Base-by-base conservation (phyloP, 257 asterid species). In the Fraxinus anomala region DNA sequence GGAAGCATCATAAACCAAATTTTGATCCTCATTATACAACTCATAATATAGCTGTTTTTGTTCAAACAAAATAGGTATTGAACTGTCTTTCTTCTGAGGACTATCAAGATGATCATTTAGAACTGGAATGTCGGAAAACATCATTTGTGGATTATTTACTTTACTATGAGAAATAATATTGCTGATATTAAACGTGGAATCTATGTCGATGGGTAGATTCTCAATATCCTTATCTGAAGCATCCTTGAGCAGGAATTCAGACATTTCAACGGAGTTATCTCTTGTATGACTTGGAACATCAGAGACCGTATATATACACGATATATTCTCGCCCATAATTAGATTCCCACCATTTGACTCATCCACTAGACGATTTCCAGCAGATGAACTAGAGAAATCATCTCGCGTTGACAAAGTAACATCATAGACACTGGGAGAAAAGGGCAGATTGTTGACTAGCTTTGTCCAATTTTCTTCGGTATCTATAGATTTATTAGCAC, bases 311-410 rank as follows among this genome's bases (percentile, higher is more conserved):
- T 87, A 76, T 26, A 68, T 9, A 72, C 30, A n/a, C 51, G 78
- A 77, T 73, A 80, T 30, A 28, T 69, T 74, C 69, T 78, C 87
- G 79, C 68, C 80, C 69, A 8, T 44, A 81, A 34, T 24, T 44
- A 68, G 13, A 72, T 67, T 42, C 65, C 2, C 13, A 39, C 13
- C 47, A 67, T 76, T 84, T 77, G 75, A 67, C 70, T 70, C 86
- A 83, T 79, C 84, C 74, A 81, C 59, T 73, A 68, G 66, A 40
- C 77, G 77, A 71, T 79, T 81, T 75, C 79, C 85, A 74, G 83
- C 78, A 82, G 79, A 84, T 77, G 37, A 70, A 68, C 73, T 79
- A 17, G 70, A 79, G 76, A 79, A 83, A 82, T 81, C 87, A 83
- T 82, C 80, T 39, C 76, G 84, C 12, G 76, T 49, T 75, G 78